Percentiles rank a stretch among this genome's conserved stretches.
Evolutionary conservation across 768 basidiomycete species (phyloP).

Genomic region (Porphyrellus cyaneotinctus): DNA sequence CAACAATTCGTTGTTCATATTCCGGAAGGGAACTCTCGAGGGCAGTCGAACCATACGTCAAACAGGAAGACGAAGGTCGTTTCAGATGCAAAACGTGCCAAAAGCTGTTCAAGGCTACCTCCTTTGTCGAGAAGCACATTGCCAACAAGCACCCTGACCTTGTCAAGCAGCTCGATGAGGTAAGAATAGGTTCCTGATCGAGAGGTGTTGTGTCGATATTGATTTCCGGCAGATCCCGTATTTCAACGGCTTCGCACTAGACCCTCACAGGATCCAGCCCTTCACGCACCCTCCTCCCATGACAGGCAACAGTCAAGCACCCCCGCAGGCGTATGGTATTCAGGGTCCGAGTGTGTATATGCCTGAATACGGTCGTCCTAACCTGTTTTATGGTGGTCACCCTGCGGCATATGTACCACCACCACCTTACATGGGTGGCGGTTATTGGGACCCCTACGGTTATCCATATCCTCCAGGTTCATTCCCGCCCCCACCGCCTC

Average conservation of each 20-base stretch:
- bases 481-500: conserved; percentile 35
- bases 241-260: conserved; percentile 95
- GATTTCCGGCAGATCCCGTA: conserved; percentile 61
- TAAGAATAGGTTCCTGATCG: conserved; percentile 35
- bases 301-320: conserved; percentile 67
- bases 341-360: conserved; percentile 56
- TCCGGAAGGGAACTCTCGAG: conserved; percentile 70
- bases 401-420: conserved; percentile 33
- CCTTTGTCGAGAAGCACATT: conserved; percentile 97
- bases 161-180: conserved; percentile 80
- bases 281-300: conserved; percentile 73
- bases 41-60: conserved; percentile 74
- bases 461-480: conserved; percentile 39
- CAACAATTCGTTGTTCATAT: conserved; percentile 15
- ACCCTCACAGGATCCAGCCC: conserved; percentile 89
- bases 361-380: conserved; percentile 39
- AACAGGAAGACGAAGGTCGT: conserved; percentile 95
- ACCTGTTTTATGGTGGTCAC: conserved; percentile 38
- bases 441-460: conserved; percentile 45
- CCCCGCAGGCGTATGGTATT: conserved; percentile 83
- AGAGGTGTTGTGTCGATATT: conserved; percentile 6
- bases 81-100: conserved; percentile 95
- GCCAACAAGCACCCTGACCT: conserved; percentile 90
- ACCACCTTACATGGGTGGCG: conserved; percentile 37
- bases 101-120: conserved; percentile 95